Base-by-base conservation (phyloP, 768 basidiomycete species). In the Trametes elegans region DNA sequence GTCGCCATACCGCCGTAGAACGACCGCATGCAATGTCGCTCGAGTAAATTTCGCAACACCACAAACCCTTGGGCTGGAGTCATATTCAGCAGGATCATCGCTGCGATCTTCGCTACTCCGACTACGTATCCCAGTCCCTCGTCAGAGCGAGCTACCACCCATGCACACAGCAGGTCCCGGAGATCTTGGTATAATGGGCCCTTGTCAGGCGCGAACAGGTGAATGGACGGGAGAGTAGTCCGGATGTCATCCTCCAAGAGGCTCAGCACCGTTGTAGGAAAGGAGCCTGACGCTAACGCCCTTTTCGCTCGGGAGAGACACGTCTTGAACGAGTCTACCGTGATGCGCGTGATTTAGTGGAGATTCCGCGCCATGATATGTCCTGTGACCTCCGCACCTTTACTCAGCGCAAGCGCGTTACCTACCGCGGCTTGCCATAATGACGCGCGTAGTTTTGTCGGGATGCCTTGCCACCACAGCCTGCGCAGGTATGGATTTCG, bases 391-490 rank as follows among this genome's bases (percentile, higher is more conserved):
- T 72, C 13, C 48, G 11, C 3, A 85, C 90, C 90, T 85, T 88
- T 93, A 69, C 83, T 85, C 49, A 96, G 70, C 14, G 90, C 84
- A 39, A 96, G 74, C 23, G 82, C 74, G 66, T 96, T 96, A 7
- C 93, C 93, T 14, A 88, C 82, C n/a, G 87, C 90, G 47, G 78
- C 78, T 67, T 89, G 83, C 93, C 93, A 96, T 76, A 95, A 79
- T 1, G 77, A 67, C 3, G 88, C 87, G 28, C 93, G 81, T 50
- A 92, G 70, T 65, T 90, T 88, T 0, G 87, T 80, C 2, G 93
- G 93, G 61, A 94, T 89, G 3, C 93, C 93, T 27, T 77, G 77
- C 92, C 92, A 93, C 93, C 93, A 96, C 8, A 94, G 64, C 64
- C 77, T 82, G 28, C 87, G 80, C 48, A 93, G 71, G 9, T 70